Base-by-base conservation (phyloP, 352 stramenopile species). In the Globisporangium apiculatum region DNA sequence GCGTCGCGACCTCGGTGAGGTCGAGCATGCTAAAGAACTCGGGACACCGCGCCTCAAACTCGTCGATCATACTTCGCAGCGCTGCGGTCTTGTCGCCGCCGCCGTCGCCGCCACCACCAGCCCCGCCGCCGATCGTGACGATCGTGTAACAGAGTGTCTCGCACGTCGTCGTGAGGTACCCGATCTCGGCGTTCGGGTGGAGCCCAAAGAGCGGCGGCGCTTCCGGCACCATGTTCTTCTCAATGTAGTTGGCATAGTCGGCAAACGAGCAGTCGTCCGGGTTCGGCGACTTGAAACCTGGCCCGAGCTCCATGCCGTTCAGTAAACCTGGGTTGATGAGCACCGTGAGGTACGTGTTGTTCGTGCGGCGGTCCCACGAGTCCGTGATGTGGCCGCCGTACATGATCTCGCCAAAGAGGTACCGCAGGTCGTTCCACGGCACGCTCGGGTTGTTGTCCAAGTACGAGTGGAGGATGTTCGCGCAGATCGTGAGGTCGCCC, bases 371-470 rank as follows among this genome's bases (percentile, higher is more conserved):
- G 71, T 98, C 94, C 94, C 94, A 98, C 9, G 93, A 87, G 60
- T 98, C 93, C 10, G 94, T 98, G 59, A 98, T 98, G 64, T 98
- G 93, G 9, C 94, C 94, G 40, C 94, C 94, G 72, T 98, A 98
- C 94, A 98, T 98, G 72, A 98, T 98, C 69, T 98, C 93, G 37
- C 94, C 94, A 65, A 98, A 98, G 48, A 98, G 88, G 65, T 98
- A 98, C 12, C 95, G 86, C 6, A 98, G 63, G 73, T 98, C 95
- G 68, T 98, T 91, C 93, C 93, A 98, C 11, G 93, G 93, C 51
- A 98, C 87, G 48, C 67, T 79, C 7, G 69, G 65, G 60, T 97
- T 97, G 69, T 94, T 94, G 74, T 98, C 89, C 60, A 98, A 65
- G 67, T 98, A 98, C 55, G 82, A 92, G 53, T 90, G 72, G 35